Evolutionary conservation across 495 filamentous ascomycete genomes (phyloP).

Genomic region (Trichocladium antarcticum): DNA sequence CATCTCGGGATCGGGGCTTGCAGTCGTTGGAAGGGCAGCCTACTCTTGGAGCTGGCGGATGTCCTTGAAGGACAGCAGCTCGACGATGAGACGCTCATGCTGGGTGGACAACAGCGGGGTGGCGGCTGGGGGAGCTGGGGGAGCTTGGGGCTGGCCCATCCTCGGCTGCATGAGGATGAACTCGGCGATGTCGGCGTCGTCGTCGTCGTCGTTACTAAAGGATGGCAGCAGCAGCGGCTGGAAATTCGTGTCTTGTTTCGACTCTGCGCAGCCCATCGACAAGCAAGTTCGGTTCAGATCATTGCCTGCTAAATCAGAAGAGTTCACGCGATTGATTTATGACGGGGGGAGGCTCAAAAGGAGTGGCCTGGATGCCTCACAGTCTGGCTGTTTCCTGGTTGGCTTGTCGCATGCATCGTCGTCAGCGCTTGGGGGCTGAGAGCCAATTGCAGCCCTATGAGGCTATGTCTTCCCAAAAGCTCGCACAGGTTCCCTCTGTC

Average conservation of each 20-base stretch:
- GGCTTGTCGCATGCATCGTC: too few species aligned
- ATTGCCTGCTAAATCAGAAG: too few species aligned
- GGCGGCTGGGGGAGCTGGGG: not conserved
- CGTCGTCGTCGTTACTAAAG: not conserved
- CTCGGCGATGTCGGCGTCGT: too few species aligned
- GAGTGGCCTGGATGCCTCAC: too few species aligned
- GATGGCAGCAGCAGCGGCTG: conserved; percentile 2
- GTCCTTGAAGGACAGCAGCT: conserved; percentile 25
- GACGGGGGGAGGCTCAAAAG: too few species aligned
- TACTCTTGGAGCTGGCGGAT: conserved; percentile 21
- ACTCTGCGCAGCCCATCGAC: conserved; percentile 17
- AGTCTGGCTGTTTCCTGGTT: too few species aligned
- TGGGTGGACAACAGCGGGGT: conserved; percentile 10
- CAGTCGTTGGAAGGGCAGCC: not conserved
- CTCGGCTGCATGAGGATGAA: not conserved
- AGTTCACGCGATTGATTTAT: too few species aligned
- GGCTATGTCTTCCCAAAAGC: too few species aligned
- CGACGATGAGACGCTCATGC: conserved; percentile 27
- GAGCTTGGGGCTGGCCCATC: conserved; percentile 14
- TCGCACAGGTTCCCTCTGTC: too few species aligned
- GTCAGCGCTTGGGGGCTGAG: too few species aligned
- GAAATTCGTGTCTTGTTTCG: conserved; percentile 2
- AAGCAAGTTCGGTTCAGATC: not conserved
- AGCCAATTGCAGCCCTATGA: too few species aligned
- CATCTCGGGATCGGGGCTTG: not conserved